Conservation (phyloP, 495 filamentous ascomycete genomes). For the Paragyromitra xinjiangensis region DNA sequence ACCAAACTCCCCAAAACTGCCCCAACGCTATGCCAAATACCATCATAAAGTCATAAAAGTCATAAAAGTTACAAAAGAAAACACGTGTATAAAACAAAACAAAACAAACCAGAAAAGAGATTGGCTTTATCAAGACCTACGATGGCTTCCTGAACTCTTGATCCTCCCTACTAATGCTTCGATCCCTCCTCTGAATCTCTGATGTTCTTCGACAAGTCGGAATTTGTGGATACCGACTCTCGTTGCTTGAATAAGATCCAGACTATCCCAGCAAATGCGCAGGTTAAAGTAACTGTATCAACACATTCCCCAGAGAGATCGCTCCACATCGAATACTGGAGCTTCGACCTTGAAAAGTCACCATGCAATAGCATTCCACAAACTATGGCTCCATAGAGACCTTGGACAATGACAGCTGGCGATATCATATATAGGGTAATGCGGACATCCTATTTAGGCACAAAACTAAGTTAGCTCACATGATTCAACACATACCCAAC, state of each 20-base stretch:
- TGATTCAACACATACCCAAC: not conserved
- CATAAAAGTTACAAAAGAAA: not conserved
- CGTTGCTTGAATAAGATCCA: not conserved
- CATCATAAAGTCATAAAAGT: not conserved
- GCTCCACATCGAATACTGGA: not conserved
- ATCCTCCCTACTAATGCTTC: no score
- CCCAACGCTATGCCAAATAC: not conserved
- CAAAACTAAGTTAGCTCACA: not conserved
- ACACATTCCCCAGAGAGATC: not conserved
- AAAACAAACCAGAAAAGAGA: no score
- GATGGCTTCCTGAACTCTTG: not conserved
- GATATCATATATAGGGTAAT: conserved; percentile 16
- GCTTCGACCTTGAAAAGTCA: not conserved
- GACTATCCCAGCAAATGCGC: not conserved
- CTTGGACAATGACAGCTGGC: conserved; percentile 7
- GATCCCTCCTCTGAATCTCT: not conserved
- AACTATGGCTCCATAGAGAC: conserved; percentile 1
- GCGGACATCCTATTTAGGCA: conserved; percentile 1
- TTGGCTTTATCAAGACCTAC: no score
- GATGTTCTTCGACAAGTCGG: not conserved
- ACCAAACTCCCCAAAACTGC: no score
- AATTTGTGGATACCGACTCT: no score
- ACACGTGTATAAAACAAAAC: not conserved
- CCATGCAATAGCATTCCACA: not conserved
- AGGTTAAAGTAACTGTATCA: not conserved